Evolutionary conservation across 176 grass and related monocot species (phyloP).

Genomic region (Rhynchospora pubera): DNA sequence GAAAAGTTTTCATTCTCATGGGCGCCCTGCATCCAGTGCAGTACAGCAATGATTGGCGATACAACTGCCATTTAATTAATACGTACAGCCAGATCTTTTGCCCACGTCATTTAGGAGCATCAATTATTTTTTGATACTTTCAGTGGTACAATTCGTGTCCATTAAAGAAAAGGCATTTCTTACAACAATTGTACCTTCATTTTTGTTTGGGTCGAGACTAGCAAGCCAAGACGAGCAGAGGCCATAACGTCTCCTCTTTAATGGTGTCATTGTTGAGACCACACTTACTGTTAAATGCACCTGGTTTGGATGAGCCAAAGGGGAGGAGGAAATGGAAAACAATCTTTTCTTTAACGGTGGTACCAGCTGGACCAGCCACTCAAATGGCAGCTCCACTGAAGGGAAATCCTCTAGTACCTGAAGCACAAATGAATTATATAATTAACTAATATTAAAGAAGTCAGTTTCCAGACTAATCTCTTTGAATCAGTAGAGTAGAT

Average conservation of each 20-base stretch:
- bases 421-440: background rate
- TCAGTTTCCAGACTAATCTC: background rate
- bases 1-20: background rate
- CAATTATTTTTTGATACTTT: background rate
- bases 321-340: constrained; percentile 90
- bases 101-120: background rate
- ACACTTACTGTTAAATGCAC: constrained; percentile 83
- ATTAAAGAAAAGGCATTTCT: background rate
- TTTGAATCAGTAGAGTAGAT: background rate
- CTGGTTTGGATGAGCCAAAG: constrained; percentile 57
- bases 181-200: constrained; percentile 34
- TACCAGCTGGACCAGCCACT: constrained; percentile 87
- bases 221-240: constrained; percentile 86
- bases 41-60: background rate
- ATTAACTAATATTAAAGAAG: background rate
- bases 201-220: constrained; percentile 37
- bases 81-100: background rate
- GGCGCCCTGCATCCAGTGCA: background rate
- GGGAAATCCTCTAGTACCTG: constrained; percentile 91
- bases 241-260: constrained; percentile 55
- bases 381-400: constrained; percentile 84
- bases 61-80: background rate
- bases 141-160: background rate
- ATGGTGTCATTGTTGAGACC: constrained; percentile 69
- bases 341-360: constrained; percentile 90